Conservation (phyloP, 768 basidiomycete genomes). For the Hysterangium stoloniferum region DNA sequence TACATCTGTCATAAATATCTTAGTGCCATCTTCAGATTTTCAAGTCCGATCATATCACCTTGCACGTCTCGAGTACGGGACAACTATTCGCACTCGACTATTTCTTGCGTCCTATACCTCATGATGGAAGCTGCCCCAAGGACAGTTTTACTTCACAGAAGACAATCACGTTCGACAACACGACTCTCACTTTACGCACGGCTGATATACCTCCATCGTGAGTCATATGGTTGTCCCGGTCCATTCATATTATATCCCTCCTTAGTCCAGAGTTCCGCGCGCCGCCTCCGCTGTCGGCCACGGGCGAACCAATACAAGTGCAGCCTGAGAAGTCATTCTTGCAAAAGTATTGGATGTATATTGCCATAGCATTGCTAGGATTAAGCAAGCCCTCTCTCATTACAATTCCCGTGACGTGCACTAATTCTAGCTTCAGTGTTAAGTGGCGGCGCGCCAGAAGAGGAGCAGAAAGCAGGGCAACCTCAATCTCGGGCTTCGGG, state of each 20-base stretch:
- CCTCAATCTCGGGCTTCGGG: too few relatives aligned
- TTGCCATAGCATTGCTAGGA: constrained; percentile 45
- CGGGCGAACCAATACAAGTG: constrained; percentile 56
- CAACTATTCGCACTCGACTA: constrained; percentile 64
- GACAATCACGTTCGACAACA: constrained; percentile 36
- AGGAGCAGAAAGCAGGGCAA: background rate
- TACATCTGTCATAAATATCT: constrained; percentile 12
- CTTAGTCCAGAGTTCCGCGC: constrained; percentile 58
- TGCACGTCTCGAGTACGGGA: constrained; percentile 42
- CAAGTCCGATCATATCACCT: constrained; percentile 46
- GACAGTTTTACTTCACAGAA: constrained; percentile 15
- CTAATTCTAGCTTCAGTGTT: constrained; percentile 2
- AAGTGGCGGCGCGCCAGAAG: constrained; percentile 2
- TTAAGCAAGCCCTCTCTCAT: constrained; percentile 2
- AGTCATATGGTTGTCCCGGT: constrained; percentile 18
- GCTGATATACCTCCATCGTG: constrained; percentile 53
- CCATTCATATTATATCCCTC: background rate
- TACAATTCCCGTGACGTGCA: background rate
- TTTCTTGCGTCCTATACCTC: constrained; percentile 60
- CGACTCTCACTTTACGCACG: constrained; percentile 40
- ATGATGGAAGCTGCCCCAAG: constrained; percentile 53
- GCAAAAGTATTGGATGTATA: constrained; percentile 90
- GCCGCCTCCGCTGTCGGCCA: constrained; percentile 57
- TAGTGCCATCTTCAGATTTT: constrained; percentile 65
- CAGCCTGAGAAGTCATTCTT: constrained; percentile 69